Conservation (phyloP, 1,284 basidiomycete genomes). For the Xanthoconium separans region DNA sequence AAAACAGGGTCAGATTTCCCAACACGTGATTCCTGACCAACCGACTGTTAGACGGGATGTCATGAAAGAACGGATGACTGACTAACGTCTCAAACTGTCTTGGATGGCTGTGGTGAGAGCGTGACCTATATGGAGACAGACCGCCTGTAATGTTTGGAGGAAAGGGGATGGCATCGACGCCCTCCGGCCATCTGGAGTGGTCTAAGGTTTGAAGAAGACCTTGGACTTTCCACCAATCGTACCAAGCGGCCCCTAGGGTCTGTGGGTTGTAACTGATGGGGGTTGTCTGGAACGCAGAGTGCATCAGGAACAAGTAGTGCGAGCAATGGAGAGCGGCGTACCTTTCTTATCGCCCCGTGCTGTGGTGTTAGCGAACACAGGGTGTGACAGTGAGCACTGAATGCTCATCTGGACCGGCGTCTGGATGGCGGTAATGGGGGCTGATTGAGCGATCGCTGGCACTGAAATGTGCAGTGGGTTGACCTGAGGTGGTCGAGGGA, state of each 20-base stretch:
- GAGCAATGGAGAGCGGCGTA: constrained; percentile 29
- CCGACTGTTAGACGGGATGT: background rate
- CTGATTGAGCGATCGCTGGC: too few relatives aligned
- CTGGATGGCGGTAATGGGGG: too few relatives aligned
- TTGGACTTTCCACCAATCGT: constrained; percentile 95
- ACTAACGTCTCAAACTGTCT: constrained; percentile 88
- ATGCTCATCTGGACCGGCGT: too few relatives aligned
- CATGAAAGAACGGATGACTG: constrained; percentile 23
- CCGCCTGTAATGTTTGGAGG: constrained; percentile 99
- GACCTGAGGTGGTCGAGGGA: too few relatives aligned
- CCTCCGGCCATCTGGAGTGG: constrained; percentile 62
- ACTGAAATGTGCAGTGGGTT: too few relatives aligned
- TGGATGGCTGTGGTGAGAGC: constrained; percentile 93
- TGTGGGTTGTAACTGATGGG: constrained; percentile 91
- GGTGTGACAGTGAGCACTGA: too few relatives aligned
- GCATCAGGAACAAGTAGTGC: background rate
- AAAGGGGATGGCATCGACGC: constrained; percentile 84
- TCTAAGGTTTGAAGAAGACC: constrained; percentile 89
- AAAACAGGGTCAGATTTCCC: constrained; percentile 85
- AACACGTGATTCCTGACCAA: constrained; percentile 87
- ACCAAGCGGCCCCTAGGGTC: constrained; percentile 95
- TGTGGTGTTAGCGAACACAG: constrained; percentile 81
- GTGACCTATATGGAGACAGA: constrained; percentile 94
- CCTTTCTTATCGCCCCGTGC: constrained; percentile 92
- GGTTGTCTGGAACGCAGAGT: constrained; percentile 79